Evolutionary conservation across 1,284 basidiomycete genomes (phyloP), one percentile per base, ranked within the genome.

Genomic region (Schizophyllum amplum): DNA sequence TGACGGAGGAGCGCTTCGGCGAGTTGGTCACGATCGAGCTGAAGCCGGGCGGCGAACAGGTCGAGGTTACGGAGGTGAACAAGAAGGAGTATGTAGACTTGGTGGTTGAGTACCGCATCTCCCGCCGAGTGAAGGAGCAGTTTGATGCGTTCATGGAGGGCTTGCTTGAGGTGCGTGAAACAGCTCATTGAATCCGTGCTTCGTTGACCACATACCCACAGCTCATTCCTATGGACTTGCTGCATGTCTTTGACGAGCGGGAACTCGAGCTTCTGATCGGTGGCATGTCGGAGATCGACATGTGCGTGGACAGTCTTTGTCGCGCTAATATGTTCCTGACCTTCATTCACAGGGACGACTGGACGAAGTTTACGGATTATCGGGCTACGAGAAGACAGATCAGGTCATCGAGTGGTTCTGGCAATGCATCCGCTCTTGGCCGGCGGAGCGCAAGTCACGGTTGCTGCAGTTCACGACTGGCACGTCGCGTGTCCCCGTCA

Each of bases 341-440:
- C 54, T 21, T 58, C 24, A 15, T 61, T 52, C 55, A 9, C 57
- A 90, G 87, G 69, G 89, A 92, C 64, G 88, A 92, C 66, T 91
- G 88, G 89, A 86, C 83, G 61, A 91, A 91, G 69, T 91, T 88
- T 71, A 92, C 89, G 21, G 90, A 92, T 68, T 92, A 90, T 67
- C 84, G 87, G 87, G 85, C 9, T 91, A 91, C 67, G 87, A 89
- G 69, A 88, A 88, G 73, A 89, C 84, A 24, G 93, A 96, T 71
- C 89, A 95, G 70, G 96, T 99, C 59, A 93, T 99, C 62, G 93
- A 98, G 70, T 99, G 97, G 97, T 99, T 99, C 84, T 99, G 97
- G 97, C 90, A 98, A 76, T 95, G 93, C 67, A 92, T 99, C 58
- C 86, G 91, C 57, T 87, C 87, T 55, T 99, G 96, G 96, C 94